These are phyloP conservation scores for Hypoxylon sp. DNA, from an alignment of 2,329 filamentous ascomycete genomes.

Conservation along the genomic window DNA sequence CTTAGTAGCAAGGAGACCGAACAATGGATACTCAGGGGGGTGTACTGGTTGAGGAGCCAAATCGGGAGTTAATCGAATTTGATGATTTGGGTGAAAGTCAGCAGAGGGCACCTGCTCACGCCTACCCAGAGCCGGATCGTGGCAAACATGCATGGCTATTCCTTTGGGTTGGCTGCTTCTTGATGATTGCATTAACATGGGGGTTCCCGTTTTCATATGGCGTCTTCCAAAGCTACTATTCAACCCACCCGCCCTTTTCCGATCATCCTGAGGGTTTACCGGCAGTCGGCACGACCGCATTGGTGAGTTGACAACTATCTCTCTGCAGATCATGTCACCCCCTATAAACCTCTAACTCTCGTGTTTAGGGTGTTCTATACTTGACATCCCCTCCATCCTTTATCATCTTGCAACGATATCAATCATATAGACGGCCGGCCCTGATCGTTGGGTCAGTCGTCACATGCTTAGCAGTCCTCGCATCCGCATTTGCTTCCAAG, in stretches of 20 bases:
- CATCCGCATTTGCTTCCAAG: constrained; percentile 33
- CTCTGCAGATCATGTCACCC: neutral
- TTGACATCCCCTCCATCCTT: constrained; percentile 29
- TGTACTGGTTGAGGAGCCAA: constrained; percentile 8
- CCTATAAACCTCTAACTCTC: neutral
- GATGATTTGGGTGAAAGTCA: constrained; percentile 14
- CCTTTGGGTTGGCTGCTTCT: constrained; percentile 38
- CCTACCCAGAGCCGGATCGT: constrained; percentile 38
- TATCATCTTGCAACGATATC: constrained; percentile 33
- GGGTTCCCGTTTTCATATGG: constrained; percentile 40
- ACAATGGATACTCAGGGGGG: constrained; percentile 12
- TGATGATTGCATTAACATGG: constrained; percentile 41
- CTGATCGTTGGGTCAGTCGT: constrained; percentile 24
- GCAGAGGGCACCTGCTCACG: constrained; percentile 9
- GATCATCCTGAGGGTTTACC: constrained; percentile 30
- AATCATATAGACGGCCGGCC: constrained; percentile 24
- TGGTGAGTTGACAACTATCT: constrained; percentile 19
- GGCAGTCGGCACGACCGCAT: constrained; percentile 33
- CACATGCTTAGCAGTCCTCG: constrained; percentile 33
- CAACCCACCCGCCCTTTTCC: constrained; percentile 34
- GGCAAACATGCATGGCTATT: constrained; percentile 40
- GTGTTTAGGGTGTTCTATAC: constrained; percentile 29
- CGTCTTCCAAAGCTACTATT: constrained; percentile 39
- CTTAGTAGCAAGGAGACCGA: neutral
- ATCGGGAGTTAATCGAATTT: constrained; percentile 24